Conservation (phyloP, 2,329 filamentous ascomycete species). For the Colletotrichum simmondsii region DNA sequence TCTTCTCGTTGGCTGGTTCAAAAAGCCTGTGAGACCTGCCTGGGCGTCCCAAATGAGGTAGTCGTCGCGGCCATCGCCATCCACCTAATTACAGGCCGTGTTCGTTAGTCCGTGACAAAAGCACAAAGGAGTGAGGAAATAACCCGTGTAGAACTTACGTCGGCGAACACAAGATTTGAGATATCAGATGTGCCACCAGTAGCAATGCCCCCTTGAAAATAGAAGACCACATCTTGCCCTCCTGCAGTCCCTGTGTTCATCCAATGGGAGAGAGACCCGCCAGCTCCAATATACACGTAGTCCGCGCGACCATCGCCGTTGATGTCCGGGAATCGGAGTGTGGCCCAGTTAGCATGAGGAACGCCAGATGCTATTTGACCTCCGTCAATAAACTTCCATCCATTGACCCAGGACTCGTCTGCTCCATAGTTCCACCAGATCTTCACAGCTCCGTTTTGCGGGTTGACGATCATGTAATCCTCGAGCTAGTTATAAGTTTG, state of each 20-base stretch:
- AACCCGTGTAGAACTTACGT: not conserved
- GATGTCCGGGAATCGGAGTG: slow-evolving; percentile 39
- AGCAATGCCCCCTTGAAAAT: slow-evolving; percentile 30
- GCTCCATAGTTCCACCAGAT: slow-evolving; percentile 38
- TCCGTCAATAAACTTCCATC: slow-evolving; percentile 38
- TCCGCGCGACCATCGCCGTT: slow-evolving; percentile 41
- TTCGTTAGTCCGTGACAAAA: slow-evolving; percentile 17
- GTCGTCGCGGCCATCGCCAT: slow-evolving; percentile 22
- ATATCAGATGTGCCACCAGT: slow-evolving; percentile 31
- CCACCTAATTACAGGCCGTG: slow-evolving; percentile 12
- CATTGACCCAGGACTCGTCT: slow-evolving; percentile 34
- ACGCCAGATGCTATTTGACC: slow-evolving; percentile 39
- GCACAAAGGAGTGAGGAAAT: too few species aligned
- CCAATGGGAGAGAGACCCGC: slow-evolving; percentile 35
- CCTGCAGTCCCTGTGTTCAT: slow-evolving; percentile 37
- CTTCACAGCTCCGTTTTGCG: slow-evolving; percentile 27
- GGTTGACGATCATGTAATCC: slow-evolving; percentile 36
- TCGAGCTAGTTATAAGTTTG: slow-evolving; percentile 17
- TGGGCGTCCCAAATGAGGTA: slow-evolving; percentile 36
- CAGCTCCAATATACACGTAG: slow-evolving; percentile 38
- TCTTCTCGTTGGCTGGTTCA: slow-evolving; percentile 30
- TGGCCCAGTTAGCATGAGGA: slow-evolving; percentile 38
- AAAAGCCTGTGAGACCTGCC: slow-evolving; percentile 32
- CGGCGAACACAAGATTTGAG: slow-evolving; percentile 34
- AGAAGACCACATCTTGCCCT: slow-evolving; percentile 31